Evolutionary conservation across 805 yeast genomes (phyloP), one percentile per base, ranked within the genome.

Genomic region (Torulaspora gathmanii): DNA sequence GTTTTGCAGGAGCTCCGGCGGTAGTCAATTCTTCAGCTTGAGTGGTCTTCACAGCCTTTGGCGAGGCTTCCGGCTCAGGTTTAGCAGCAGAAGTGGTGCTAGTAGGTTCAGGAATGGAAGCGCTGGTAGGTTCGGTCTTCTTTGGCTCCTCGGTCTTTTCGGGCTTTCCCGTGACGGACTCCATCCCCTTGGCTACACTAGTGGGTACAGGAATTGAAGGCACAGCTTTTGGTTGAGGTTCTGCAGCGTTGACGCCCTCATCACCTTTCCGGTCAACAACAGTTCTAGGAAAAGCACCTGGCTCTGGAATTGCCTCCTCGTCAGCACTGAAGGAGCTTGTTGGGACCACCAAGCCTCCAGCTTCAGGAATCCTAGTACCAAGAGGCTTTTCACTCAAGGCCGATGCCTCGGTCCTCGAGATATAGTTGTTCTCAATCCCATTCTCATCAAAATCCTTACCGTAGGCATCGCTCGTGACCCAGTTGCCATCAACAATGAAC

Each of bases 401-500:
- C 33, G 8, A 12, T n/a, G 47, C 22, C 22, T 56, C 58, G 2
- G 30, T 40, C 29, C 34, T 42, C 5, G 48, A 40, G 13, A 70
- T 46, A 33, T 57, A 70, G 50, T 71, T 72, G 53, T 71, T 71
- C 35, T 60, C 63, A 41, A 64, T 64, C 4, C 72, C 68, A 9
- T 63, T 73, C 54, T 78, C 83, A 31, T 64, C 68, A 17, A 22
- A 35, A 46, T 74, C 74, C 23, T 68, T 63, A 36, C 63, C 62
- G 51, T 71, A 76, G 2, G 60, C 54, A 1, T 64, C 60, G 44
- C 71, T 71, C 16, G 68, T 63, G 13, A 63, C 58, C 89, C 89
- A 83, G 37, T 74, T 75, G 37, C 82, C 87, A 60, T 83, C 89
- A 35, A 83, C 89, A 45, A 83, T 76, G 58, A 77, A 83, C 68